Evolutionary conservation across 179 eudicot species (phyloP).

Genomic region (Pouteria campechiana): DNA sequence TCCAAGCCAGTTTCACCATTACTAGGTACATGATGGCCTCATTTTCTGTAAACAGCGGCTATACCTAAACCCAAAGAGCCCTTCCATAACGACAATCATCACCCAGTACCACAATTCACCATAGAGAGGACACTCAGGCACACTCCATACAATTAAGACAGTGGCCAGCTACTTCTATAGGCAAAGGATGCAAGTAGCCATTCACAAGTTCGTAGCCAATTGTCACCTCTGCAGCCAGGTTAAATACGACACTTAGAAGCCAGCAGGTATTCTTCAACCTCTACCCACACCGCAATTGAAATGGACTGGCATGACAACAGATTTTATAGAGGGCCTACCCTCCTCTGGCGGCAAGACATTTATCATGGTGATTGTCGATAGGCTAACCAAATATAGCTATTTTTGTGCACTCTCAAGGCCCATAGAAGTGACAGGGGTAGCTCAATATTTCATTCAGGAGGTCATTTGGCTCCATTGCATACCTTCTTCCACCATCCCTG

Average conservation of each 20-base stretch:
- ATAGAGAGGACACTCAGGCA: not conserved
- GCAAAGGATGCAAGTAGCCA: not conserved
- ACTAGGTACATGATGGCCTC: too few species aligned
- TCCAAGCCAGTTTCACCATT: too few species aligned
- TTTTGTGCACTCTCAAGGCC: not conserved
- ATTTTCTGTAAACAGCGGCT: too few species aligned
- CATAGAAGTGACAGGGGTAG: not conserved
- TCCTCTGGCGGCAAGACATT: not conserved
- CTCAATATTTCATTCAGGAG: not conserved
- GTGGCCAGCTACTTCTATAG: not conserved
- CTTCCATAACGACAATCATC: not conserved
- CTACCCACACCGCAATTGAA: not conserved
- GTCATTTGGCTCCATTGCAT: not conserved
- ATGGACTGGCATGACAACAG: not conserved
- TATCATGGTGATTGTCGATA: not conserved
- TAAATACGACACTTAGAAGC: not conserved
- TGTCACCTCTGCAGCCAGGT: not conserved
- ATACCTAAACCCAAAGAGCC: not conserved
- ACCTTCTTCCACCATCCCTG: not conserved
- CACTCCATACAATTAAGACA: not conserved
- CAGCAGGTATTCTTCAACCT: not conserved
- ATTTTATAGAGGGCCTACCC: not conserved
- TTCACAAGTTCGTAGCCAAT: not conserved
- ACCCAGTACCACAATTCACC: not conserved
- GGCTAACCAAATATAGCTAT: not conserved